Evolutionary conservation across 768 basidiomycete species (phyloP), one percentile per base, ranked within the genome.

Genomic region (Leucocoprinus birnbaumii): DNA sequence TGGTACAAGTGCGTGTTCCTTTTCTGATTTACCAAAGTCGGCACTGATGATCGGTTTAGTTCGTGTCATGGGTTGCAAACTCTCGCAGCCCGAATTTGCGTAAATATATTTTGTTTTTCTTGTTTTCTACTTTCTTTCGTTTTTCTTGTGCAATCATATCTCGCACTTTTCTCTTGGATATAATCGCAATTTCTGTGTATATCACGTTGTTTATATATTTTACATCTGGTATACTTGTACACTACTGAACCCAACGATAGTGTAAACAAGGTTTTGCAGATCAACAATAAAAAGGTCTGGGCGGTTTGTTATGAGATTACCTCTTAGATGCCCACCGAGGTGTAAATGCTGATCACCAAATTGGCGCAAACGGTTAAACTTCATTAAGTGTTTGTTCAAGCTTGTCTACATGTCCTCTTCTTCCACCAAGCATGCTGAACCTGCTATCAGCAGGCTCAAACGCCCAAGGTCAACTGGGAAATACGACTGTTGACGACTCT

Each of bases 41-140:
- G 1, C 16, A 5, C 5, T 55, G 38, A 27, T 53, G 35, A 47
- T 8, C 24, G 5, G 24, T 40, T 48, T 24, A 63, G 80, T 82
- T 49, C 80, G 75, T 31, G 71, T 82, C 57, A 77, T 73, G 50
- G 80, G 80, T n/a, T 80, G 77, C 67, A 81, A 82, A 61, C 66
- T 80, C 38, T 56, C 61, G 44, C 59, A 59, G 7, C 55, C 55
- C 5, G 51, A 57, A 11, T 48, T 47, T 42, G 19, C 16, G n/a
- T 31, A 31, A 31, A 5, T 11, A 31, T 16, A 54, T 19, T 53
- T 24, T 53, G 31, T 46, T 26, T 22, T 35, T 51, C 34, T 19
- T 24, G 13, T 26, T 11, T 24, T 47, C 24, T 45, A 37, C 22
- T 25, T 2, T 24, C 44, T 25, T 26, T 18, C 19, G 44, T 21